These are phyloP conservation scores for Groenewaldozyma auringiensis DNA, from an alignment of 1,139 yeast genomes.

Conservation along the genomic window DNA sequence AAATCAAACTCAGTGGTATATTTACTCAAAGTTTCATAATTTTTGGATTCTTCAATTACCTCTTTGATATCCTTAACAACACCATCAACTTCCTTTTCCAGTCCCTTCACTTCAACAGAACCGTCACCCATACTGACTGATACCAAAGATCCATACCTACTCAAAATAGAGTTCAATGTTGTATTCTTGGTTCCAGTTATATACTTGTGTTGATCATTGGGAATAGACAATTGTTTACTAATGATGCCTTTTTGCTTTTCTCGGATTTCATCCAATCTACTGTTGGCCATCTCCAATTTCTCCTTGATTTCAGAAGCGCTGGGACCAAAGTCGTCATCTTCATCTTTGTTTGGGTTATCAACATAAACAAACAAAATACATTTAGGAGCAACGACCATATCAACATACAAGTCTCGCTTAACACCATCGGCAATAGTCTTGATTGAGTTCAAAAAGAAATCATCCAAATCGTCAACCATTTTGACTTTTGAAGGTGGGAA, in stretches of 20 bases:
- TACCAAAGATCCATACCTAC: slow-evolving; percentile 30
- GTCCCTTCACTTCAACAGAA: slow-evolving; percentile 52
- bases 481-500: slow-evolving; percentile 61
- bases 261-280: slow-evolving; percentile 51
- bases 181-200: slow-evolving; percentile 47
- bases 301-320: slow-evolving; percentile 29
- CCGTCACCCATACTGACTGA: slow-evolving; percentile 37
- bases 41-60: slow-evolving; percentile 56
- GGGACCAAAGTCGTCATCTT: slow-evolving; percentile 44
- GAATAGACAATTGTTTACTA: slow-evolving; percentile 44
- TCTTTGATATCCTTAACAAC: slow-evolving; percentile 47
- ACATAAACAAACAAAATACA: slow-evolving; percentile 38
- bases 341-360: slow-evolving; percentile 27
- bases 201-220: slow-evolving; percentile 49
- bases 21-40: slow-evolving; percentile 51
- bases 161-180: slow-evolving; percentile 40
- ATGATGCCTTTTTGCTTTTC: slow-evolving; percentile 49
- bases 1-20: slow-evolving; percentile 50
- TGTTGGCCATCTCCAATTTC: slow-evolving; percentile 38
- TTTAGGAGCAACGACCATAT: slow-evolving; percentile 49
- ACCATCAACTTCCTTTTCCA: slow-evolving; percentile 46
- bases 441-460: slow-evolving; percentile 52
- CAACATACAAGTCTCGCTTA: slow-evolving; percentile 37
- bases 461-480: slow-evolving; percentile 58
- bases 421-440: slow-evolving; percentile 36